Base-by-base conservation (phyloP, 371 early-diverging fungal species). In the Mortierella sp. region DNA sequence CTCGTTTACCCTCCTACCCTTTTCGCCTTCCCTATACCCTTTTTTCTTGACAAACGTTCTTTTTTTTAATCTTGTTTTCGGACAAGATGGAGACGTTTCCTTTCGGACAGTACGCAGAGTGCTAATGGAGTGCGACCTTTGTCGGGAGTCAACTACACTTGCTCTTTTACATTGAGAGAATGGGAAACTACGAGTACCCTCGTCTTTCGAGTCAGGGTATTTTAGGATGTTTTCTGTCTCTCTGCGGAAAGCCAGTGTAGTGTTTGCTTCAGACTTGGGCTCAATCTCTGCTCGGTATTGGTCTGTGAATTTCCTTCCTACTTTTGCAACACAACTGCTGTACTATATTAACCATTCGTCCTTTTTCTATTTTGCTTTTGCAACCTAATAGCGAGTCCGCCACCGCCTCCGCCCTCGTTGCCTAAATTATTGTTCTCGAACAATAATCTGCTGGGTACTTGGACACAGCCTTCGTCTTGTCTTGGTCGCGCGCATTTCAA, bases 381-480 rank as follows among this genome's bases (percentile, higher is more conserved):
- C 76, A 41, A 51, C 54, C 51, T 71, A 75, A 84, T 84, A 96
- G 95, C 92, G 95, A 95, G 90, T 92, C 96, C 75, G 89, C 95
- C 89, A 96, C 96, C 84, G 96, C 96, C 82, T 96, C 96, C 76
- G 91, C 96, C 87, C 91, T 96, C 77, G 95, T 96, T 82, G 90
- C 96, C 51, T 93, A 93, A 93, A 79, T 73, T 75, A 70, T 77
- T 74, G 74, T 54, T 51, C 56, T 35, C 48, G 32, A 44, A 65
- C 70, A 71, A 74, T 83, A 44, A 35, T 75, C 38, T 35, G 27
- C 38, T 27, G 78, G 51, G 75, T 54, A n/a, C 35, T 29, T 35
- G 63, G 63, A 32, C 46, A 43, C 46, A 43, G 55, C 7, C 51
- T 51, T 51, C 51, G 60, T 41, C 48, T 75, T 32, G 78, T 72